Evolutionary conservation across 495 filamentous ascomycete species (phyloP), one percentile per base, ranked within the genome.

Genomic region (Neurospora intermedia): DNA sequence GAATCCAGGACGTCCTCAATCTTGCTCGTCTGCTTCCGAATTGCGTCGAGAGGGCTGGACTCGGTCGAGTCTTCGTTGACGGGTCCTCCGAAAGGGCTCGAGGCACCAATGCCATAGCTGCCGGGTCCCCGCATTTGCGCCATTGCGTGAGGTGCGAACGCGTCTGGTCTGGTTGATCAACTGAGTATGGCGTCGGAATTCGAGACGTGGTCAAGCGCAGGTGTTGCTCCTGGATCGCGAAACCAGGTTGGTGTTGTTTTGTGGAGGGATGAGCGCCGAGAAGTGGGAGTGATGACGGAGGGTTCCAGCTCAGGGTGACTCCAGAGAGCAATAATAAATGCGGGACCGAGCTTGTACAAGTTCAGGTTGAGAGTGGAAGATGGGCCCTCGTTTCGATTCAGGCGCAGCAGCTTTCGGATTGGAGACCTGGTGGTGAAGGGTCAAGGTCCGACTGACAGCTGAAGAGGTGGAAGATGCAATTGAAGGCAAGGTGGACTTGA

Each of bases 41-140:
- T 95, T 62, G 91, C 87, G 81, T 97, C 96, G 69, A 99, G 89
- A 69, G 96, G 92, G 84, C 92, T 95, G 40, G 93, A 90, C 77
- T 96, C 93, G 85, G 74, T 88, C 85, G 77, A 88, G 87, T 80
- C 85, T 85, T 80, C 88, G 83, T 77, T 87, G 66, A 40, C 54
- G 23, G 73, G 72, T 13, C 82, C 84, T 48, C 91, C 91, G 77
- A 95, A 96, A 71, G 90, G 87, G 79, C 87, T 89, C 76, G 90
- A 90, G 75, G 86, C 85, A 77, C 92, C 93, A 78, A 98, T 90
- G 82, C 97, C 95, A 84, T 98, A 99, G 82, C 92, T 92, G 76
- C 95, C 94, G 75, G 93, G 97, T 82, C 95, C 96, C 87, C 95
- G 89, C 83, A 98, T 96, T 84, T 97, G 95, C 82, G 95, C 91